Evolutionary conservation across 768 basidiomycete species (phyloP), one percentile per base, ranked within the genome.

Genomic region (Macrolepiota albuminosa): DNA sequence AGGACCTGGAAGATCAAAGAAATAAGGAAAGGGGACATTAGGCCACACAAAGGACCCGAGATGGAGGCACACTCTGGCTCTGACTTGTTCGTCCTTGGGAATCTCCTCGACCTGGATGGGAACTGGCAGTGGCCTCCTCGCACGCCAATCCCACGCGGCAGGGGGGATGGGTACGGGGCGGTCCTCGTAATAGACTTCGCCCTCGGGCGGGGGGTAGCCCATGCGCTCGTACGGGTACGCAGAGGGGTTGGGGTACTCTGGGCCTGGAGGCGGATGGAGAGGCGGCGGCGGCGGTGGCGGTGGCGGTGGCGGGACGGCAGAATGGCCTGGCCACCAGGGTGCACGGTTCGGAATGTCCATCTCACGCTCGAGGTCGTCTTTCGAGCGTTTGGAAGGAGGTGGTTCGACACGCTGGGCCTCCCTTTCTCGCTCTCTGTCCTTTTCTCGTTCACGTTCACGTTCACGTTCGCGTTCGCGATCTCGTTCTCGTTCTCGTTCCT

Each of bases 41-140:
- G 86, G 86, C 56, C 76, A 82, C 50, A 87, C 80, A 69, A 76
- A 87, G 29, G 83, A 83, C 42, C 86, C 86, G 13, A 87, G 70
- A 63, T 80, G 72, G 11, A 81, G 71, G 24, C 65, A 64, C 26
- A 71, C 70, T 48, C 68, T 68, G 9, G 75, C 69, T 46, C 61
- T 66, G 51, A 63, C 67, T 49, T 68, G 68, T 37, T 67, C 69
- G 49, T 69, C 69, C 42, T 60, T 55, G 14, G n/a, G 6, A 7
- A 31, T 50, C 14, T 36, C 49, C 31, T n/a, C 31, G 29, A 57
- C 9, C n/a, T 37, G 43, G 26, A 31, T 5, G 2, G 53, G 53
- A 4, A 54, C 6, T 6, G n/a, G 51, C 14, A 10, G 37, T 4
- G 53, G 21, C 4, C 52, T 10, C 37, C 31, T 21, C n/a, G 5